phyloP scores from a whole-genome alignment of 257 asterid species.

The Craterostigma plantagineum region DNA sequence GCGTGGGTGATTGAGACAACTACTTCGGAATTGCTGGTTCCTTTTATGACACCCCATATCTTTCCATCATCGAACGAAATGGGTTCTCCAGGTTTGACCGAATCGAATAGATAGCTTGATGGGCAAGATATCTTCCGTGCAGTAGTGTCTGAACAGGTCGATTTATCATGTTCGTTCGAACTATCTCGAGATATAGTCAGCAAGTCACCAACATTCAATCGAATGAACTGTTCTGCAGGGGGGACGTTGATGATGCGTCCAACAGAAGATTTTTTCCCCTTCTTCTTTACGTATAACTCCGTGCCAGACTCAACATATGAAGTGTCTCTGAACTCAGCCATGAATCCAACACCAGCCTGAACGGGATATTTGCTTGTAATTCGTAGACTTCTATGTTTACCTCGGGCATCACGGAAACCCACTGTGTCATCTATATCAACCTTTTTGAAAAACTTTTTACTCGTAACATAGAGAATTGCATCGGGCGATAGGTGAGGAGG shows the following conservation, averaged over 20 bases:
- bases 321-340: conserved; percentile 46
- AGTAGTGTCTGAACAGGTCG: conserved; percentile 15
- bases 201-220: conserved; percentile 47
- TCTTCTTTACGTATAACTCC: conserved; percentile 21
- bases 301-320: conserved; percentile 51
- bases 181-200: conserved; percentile 41
- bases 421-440: conserved; percentile 27
- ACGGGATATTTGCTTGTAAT: conserved; percentile 33
- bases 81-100: conserved; percentile 63
- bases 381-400: conserved; percentile 26
- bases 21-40: conserved; percentile 48
- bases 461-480: conserved; percentile 31
- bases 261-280: conserved; percentile 19
- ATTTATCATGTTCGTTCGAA: conserved; percentile 17
- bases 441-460: conserved; percentile 31
- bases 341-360: conserved; percentile 44
- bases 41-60: conserved; percentile 54
- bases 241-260: conserved; percentile 47
- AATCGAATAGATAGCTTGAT: conserved; percentile 52
- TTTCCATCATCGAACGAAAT: conserved; percentile 67
- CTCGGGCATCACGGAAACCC: conserved; percentile 41
- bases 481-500: conserved; percentile 49
- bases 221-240: conserved; percentile 33
- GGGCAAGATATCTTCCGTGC: conserved; percentile 45
- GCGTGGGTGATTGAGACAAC: conserved; percentile 54